Base-by-base conservation (phyloP, 768 basidiomycete species). In the Cubamyces sp. region DNA sequence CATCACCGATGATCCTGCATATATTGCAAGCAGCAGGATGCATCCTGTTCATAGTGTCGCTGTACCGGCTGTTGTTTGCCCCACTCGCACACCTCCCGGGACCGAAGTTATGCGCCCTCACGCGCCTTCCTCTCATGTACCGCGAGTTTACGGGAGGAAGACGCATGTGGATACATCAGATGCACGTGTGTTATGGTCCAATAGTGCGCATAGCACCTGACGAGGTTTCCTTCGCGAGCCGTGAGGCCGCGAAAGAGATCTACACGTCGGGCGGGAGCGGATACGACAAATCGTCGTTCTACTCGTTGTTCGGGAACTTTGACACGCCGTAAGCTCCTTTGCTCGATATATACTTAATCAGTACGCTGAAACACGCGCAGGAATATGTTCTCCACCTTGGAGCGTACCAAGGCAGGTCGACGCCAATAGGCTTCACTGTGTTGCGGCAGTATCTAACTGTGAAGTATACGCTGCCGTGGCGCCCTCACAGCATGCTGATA, bases 261-360 rank as follows among this genome's bases (percentile, higher is more conserved):
- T 69, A 69, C 49, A 53, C 61, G 39, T 65, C 64, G n/a, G 66
- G 63, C 2, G 68, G 68, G 34, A 66, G 68, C 39, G 68, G 68
- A n/a, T 67, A 61, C 46, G 68, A 69, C 34, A 66, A 67, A 25
- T 50, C 64, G 7, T 15, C 51, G 19, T 67, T 69, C 55, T 67
- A 69, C 46, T 8, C 19, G 2, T 26, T 69, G 23, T 67, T 69
- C 39, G 39, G 40, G 21, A 64, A 62, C 25, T 69, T 57, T 34
- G 57, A 46, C 11, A 61, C 55, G 15, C 19, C 49, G 68, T 69
- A 43, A 48, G 68, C 58, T 3, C 21, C 9, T 8, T n/a, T 30
- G n/a, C 16, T 47, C 23, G n/a, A 45, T 23, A 34, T 2, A 30
- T 6, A 0, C n/a, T 23, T 12, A 5, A 15, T 23, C 23, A 19